Conservation (phyloP, 495 filamentous ascomycete genomes). For the Talaromyces proteolyticus region DNA sequence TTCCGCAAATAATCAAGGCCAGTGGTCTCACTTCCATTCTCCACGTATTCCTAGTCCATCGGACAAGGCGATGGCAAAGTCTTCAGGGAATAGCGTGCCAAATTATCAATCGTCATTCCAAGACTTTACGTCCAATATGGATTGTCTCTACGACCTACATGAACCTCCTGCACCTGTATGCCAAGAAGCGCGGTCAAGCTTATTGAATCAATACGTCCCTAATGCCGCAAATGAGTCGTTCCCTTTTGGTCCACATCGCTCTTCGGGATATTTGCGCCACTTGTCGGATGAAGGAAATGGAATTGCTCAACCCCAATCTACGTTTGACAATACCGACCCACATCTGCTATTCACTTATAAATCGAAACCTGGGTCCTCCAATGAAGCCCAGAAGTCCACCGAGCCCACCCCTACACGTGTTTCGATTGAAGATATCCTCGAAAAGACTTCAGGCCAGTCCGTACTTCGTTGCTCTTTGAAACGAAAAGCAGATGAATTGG, state of each 20-base stretch:
- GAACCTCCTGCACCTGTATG: background rate
- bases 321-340: too few species aligned
- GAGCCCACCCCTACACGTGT: slow-evolving; percentile 5
- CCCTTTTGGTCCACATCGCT: slow-evolving; percentile 2
- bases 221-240: slow-evolving; percentile 1
- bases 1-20: background rate
- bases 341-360: too few species aligned
- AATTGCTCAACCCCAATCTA: too few species aligned
- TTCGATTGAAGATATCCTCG: slow-evolving; percentile 11
- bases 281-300: background rate
- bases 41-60: slow-evolving; percentile 23
- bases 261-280: slow-evolving; percentile 5
- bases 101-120: too few species aligned
- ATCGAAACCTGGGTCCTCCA: background rate
- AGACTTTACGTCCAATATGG: too few species aligned
- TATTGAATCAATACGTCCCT: background rate
- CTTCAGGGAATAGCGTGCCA: slow-evolving; percentile 1
- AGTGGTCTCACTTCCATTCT: background rate
- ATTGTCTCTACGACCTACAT: background rate
- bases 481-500: slow-evolving; percentile 25
- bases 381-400: background rate
- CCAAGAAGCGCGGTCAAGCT: background rate
- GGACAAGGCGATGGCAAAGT: slow-evolving; percentile 22
- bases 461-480: slow-evolving; percentile 14
- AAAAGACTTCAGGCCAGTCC: background rate